Percentiles rank a stretch among this genome's conserved stretches.
phyloP scores from a whole-genome alignment of 176 grass and related monocot species.

The Paspalum vaginatum region DNA sequence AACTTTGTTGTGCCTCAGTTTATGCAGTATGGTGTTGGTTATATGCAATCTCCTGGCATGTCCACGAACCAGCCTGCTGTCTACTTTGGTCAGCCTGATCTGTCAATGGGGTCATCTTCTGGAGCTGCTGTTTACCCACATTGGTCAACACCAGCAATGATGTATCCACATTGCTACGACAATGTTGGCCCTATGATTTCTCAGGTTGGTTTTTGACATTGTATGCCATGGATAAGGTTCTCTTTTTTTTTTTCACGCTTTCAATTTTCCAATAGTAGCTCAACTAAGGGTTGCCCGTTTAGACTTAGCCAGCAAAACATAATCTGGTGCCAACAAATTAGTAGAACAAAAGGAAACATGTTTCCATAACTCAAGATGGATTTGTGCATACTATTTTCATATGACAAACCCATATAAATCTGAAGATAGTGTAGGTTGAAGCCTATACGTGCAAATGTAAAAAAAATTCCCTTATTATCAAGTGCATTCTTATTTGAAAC shows the following conservation, averaged over 20 bases:
- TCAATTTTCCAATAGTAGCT: background rate
- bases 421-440: background rate
- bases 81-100: slow-evolving; percentile 63
- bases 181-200: slow-evolving; percentile 63
- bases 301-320: background rate
- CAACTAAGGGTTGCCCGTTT: slow-evolving; percentile 10
- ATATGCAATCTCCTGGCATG: slow-evolving; percentile 58
- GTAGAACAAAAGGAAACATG: background rate
- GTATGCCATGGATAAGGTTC: background rate
- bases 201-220: slow-evolving; percentile 47
- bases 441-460: too few relatives aligned
- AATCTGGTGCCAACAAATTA: background rate
- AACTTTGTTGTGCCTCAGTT: slow-evolving; percentile 61
- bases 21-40: slow-evolving; percentile 64
- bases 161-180: slow-evolving; percentile 90
- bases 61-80: slow-evolving; percentile 68
- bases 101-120: slow-evolving; percentile 51
- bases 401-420: background rate
- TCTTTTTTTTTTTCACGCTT: background rate
- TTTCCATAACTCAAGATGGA: background rate
- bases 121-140: slow-evolving; percentile 71
- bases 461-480: background rate
- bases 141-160: slow-evolving; percentile 70
- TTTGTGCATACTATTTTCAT: background rate
- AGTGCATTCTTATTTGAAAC: background rate